These are phyloP conservation scores for Oidium heveae DNA, from an alignment of 2,329 filamentous ascomycete genomes.

Conservation along the genomic window DNA sequence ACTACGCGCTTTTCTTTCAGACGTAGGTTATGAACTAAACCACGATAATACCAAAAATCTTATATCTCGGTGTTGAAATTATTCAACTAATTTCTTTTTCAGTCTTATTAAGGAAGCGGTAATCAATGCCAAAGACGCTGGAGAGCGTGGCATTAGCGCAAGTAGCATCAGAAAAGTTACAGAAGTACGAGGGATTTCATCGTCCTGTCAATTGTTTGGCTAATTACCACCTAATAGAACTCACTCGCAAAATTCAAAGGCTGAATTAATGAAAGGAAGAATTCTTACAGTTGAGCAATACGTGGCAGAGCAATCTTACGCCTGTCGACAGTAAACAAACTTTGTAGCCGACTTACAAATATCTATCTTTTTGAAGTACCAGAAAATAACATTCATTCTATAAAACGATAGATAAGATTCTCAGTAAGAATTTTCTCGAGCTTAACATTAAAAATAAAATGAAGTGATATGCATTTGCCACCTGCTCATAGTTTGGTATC, in stretches of 20 bases:
- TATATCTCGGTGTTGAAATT: neutral
- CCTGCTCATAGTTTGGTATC: too few relatives aligned
- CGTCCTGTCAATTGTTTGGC: too few relatives aligned
- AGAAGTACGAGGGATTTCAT: constrained; percentile 22
- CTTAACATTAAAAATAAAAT: too few relatives aligned
- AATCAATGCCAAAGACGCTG: constrained; percentile 48
- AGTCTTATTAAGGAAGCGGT: constrained; percentile 49
- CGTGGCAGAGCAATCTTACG: too few relatives aligned
- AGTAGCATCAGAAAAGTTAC: constrained; percentile 56
- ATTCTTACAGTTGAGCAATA: too few relatives aligned
- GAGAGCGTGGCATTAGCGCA: constrained; percentile 49
- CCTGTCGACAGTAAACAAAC: too few relatives aligned
- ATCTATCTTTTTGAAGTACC: too few relatives aligned
- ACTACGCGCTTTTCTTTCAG: constrained; percentile 62
- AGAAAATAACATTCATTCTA: too few relatives aligned
- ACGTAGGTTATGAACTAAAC: constrained; percentile 18
- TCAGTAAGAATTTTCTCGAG: too few relatives aligned
- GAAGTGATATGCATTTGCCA: too few relatives aligned
- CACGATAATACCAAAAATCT: neutral
- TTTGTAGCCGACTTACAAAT: too few relatives aligned
- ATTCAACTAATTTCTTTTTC: neutral
- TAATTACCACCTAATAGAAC: constrained; percentile 3
- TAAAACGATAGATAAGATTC: too few relatives aligned
- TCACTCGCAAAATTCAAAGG: constrained; percentile 13
- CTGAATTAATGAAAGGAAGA: constrained; percentile 3